phyloP scores from a whole-genome alignment of 306 rosid species.

The Morella rubra region DNA sequence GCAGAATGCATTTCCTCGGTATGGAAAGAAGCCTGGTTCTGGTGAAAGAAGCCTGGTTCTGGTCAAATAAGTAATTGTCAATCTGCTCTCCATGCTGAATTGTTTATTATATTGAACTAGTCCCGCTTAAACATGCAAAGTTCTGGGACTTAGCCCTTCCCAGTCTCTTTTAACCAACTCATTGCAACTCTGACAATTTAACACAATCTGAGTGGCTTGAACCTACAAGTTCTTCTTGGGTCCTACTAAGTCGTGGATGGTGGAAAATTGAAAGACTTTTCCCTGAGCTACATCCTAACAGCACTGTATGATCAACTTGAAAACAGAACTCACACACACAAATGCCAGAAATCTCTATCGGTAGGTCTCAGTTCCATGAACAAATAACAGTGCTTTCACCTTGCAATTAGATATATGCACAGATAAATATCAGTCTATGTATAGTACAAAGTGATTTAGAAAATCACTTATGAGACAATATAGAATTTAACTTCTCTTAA shows the following conservation, averaged over 20 bases:
- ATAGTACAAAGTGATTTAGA: background rate
- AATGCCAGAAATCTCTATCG: background rate
- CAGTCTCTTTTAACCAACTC: background rate
- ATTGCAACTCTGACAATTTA: no score
- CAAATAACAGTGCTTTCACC: background rate
- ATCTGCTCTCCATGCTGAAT: background rate
- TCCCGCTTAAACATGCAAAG: background rate
- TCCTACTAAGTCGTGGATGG: background rate
- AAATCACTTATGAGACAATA: background rate
- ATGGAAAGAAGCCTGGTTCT: no score
- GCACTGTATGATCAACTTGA: background rate
- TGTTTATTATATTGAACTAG: background rate
- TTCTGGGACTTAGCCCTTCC: background rate
- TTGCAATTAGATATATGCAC: background rate
- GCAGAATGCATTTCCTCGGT: no score
- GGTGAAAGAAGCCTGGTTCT: background rate
- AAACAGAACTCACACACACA: background rate
- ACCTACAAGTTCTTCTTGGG: background rate
- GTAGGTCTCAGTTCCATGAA: background rate
- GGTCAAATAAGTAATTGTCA: background rate
- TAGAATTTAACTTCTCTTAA: background rate
- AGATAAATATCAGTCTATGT: no score
- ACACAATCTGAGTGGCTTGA: no score
- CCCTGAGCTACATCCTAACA: background rate
- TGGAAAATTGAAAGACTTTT: background rate